These are phyloP conservation scores for Neurospora cerealis DNA, from an alignment of 495 filamentous ascomycete species.

Conservation along the genomic window DNA sequence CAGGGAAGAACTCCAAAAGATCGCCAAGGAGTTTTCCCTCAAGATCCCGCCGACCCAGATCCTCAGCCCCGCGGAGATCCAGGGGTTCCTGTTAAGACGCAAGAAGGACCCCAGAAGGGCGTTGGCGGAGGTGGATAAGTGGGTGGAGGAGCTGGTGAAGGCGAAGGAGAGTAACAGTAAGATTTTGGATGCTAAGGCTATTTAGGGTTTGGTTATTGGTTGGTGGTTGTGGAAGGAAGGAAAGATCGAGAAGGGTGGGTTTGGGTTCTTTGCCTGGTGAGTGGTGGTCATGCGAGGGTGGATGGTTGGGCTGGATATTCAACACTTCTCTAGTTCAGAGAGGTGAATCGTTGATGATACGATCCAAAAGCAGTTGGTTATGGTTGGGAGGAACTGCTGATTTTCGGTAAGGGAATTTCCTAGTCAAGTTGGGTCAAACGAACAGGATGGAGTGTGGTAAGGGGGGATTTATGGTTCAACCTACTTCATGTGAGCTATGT, in stretches of 20 bases:
- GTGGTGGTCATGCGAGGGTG: too few relatives aligned
- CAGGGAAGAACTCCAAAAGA: constrained; percentile 22
- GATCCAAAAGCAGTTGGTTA: neutral
- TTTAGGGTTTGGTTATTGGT: neutral
- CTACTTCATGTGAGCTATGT: neutral
- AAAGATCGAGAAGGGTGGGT: neutral
- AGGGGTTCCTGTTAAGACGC: constrained; percentile 55
- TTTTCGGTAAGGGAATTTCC: neutral
- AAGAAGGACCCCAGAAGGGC: constrained; percentile 53
- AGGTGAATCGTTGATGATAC: neutral
- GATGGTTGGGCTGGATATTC: neutral
- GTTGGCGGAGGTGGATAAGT: constrained; percentile 42
- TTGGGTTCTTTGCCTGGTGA: neutral
- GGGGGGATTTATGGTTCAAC: neutral
- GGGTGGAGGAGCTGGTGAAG: constrained; percentile 41
- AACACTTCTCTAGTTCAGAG: neutral
- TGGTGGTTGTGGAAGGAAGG: neutral
- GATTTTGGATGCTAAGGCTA: constrained; percentile 12
- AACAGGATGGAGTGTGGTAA: neutral
- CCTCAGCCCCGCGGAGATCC: constrained; percentile 57
- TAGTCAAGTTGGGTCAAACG: neutral
- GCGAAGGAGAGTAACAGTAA: constrained; percentile 33
- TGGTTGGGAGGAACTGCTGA: neutral
- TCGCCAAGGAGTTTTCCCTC: constrained; percentile 36
- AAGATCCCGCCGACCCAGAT: constrained; percentile 41